These are phyloP conservation scores for Podila clonocystis DNA, from an alignment of 192 early-diverging fungal species.

Conservation along the genomic window DNA sequence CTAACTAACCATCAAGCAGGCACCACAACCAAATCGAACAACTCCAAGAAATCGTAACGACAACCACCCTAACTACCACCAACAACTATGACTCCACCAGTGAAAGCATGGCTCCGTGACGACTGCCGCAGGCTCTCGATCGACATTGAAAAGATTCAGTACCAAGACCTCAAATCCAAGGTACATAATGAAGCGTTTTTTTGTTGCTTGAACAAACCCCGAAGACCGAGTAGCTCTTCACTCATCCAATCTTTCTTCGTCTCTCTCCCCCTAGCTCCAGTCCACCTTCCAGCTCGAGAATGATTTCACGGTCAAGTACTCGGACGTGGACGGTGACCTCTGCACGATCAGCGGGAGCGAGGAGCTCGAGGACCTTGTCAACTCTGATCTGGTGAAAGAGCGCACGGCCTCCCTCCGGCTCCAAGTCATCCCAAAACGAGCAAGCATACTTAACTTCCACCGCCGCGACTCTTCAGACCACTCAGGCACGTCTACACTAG, in stretches of 20 bases:
- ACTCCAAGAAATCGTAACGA: too few relatives aligned
- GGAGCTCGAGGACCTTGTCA: constrained; percentile 43
- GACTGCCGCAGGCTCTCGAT: constrained; percentile 50
- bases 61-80: neutral
- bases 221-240: too few relatives aligned
- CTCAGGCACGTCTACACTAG: constrained; percentile 44
- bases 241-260: too few relatives aligned
- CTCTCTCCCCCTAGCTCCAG: constrained; percentile 16
- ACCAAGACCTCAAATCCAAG: constrained; percentile 49
- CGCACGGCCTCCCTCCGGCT: constrained; percentile 28
- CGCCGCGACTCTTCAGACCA: constrained; percentile 40
- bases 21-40: too few relatives aligned
- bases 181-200: constrained; percentile 3
- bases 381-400: constrained; percentile 46
- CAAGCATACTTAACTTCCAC: constrained; percentile 41
- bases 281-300: constrained; percentile 45
- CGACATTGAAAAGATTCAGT: constrained; percentile 46
- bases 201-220: too few relatives aligned
- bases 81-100: constrained; percentile 37
- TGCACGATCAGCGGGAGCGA: constrained; percentile 40
- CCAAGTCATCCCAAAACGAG: constrained; percentile 21
- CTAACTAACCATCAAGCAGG: too few relatives aligned
- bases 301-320: constrained; percentile 49
- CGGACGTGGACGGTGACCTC: constrained; percentile 44
- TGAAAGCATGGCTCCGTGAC: constrained; percentile 47